Conservation (phyloP, 2,329 filamentous ascomycete species). For the Davidsoniella neocaledoniae region DNA sequence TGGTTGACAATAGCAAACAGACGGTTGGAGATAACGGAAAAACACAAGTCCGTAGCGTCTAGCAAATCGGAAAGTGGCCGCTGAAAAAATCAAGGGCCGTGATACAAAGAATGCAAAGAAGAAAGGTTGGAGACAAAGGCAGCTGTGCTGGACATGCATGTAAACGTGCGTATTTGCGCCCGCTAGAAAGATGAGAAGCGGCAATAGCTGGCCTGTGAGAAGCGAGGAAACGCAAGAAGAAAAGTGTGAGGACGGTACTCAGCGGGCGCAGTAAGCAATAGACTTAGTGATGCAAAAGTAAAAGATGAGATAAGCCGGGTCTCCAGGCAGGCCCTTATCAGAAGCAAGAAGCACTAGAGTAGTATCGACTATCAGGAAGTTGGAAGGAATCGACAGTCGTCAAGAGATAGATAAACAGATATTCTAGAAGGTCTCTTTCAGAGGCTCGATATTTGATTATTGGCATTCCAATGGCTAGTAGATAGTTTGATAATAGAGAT, state of each 20-base stretch:
- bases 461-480: no score
- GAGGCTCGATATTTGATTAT: no score
- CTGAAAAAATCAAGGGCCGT: no score
- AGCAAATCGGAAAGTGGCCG: no score
- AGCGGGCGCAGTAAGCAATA: slow-evolving; percentile 7
- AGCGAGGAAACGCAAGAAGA: neutral
- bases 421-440: no score
- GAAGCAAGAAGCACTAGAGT: neutral
- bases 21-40: no score
- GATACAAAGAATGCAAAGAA: neutral
- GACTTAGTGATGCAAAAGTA: slow-evolving; percentile 5
- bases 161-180: slow-evolving; percentile 5
- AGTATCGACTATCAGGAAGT: neutral
- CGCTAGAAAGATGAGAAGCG: slow-evolving; percentile 2
- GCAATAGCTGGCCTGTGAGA: neutral
- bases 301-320: slow-evolving; percentile 10
- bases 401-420: no score
- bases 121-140: neutral
- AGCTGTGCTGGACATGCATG: no score
- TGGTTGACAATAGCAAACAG: no score
- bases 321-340: slow-evolving; percentile 5
- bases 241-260: neutral
- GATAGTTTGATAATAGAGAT: no score
- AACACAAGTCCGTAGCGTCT: no score
- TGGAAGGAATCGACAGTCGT: neutral